Percentiles rank a stretch among this genome's conserved stretches.
Evolutionary conservation across 306 rosid species (phyloP).

Genomic region (Quercus mongolica): DNA sequence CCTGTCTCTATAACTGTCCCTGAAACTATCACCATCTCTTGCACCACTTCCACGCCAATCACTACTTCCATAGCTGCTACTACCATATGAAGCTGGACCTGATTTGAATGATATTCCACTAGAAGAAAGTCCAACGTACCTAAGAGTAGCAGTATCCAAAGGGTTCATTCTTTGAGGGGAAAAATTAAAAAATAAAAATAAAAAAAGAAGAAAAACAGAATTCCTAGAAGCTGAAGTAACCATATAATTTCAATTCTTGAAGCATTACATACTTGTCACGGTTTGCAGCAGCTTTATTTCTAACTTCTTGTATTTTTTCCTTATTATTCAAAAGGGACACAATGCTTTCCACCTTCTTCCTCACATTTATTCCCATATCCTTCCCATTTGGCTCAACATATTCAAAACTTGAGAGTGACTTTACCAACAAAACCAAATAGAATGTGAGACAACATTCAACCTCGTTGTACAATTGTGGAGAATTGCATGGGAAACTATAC

Average conservation of each 20-base stretch:
- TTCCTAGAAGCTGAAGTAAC: conserved; percentile 16
- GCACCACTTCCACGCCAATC: conserved; percentile 55
- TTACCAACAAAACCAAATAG: conserved; percentile 29
- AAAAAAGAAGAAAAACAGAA: conserved; percentile 1
- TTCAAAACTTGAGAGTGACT: conserved; percentile 94
- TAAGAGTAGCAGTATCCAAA: conserved; percentile 31
- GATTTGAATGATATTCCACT: conserved; percentile 77
- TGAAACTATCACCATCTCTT: conserved; percentile 46
- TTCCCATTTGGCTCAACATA: conserved; percentile 97
- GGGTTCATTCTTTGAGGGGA: conserved; percentile 7
- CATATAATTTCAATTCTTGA: conserved; percentile 7
- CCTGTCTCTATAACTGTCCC: conserved; percentile 55
- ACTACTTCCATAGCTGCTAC: conserved; percentile 60
- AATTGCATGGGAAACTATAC: conserved; percentile 18
- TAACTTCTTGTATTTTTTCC: conserved; percentile 85
- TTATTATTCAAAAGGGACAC: conserved; percentile 76
- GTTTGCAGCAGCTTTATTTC: conserved; percentile 93
- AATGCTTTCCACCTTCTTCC: conserved; percentile 87
- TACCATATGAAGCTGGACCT: conserved; percentile 55
- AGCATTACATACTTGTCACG: conserved; percentile 74
- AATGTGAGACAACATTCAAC: conserved; percentile 14
- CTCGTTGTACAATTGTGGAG: conserved; percentile 8
- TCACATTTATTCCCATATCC: conserved; percentile 92
- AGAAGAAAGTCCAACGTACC: conserved; percentile 96
- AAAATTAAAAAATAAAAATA: neutral